Conservation (phyloP, 2,329 filamentous ascomycete genomes). For the Cladosporium velox region DNA sequence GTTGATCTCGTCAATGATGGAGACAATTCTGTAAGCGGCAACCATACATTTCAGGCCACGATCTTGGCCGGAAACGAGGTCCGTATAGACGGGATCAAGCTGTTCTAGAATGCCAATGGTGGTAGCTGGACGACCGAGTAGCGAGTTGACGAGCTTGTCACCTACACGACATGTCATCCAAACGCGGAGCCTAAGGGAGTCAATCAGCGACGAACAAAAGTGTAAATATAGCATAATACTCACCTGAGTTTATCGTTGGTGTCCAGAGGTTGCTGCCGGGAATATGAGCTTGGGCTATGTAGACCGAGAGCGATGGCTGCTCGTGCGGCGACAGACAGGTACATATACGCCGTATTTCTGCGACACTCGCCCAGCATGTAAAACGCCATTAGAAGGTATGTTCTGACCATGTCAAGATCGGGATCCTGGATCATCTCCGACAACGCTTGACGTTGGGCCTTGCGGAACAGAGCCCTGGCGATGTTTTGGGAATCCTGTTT, state of each 20-base stretch:
- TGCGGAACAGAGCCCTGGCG: constrained; percentile 49
- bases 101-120: constrained; percentile 25
- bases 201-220: constrained; percentile 25
- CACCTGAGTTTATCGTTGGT: constrained; percentile 24
- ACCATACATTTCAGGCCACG: constrained; percentile 9
- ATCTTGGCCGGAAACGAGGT: not conserved
- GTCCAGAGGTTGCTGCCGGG: constrained; percentile 24
- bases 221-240: constrained; percentile 19
- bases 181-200: not conserved
- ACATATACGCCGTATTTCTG: constrained; percentile 64
- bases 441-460: constrained; percentile 53
- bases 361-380: constrained; percentile 62
- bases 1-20: constrained; percentile 22
- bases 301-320: constrained; percentile 60
- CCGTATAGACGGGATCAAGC: constrained; percentile 14
- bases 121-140: constrained; percentile 30
- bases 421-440: constrained; percentile 56
- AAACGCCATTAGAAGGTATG: constrained; percentile 59
- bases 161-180: constrained; percentile 19
- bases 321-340: constrained; percentile 60
- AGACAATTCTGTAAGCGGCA: constrained; percentile 14
- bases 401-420: constrained; percentile 54
- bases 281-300: constrained; percentile 40
- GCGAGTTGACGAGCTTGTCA: constrained; percentile 17
- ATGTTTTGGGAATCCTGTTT: constrained; percentile 23